Evolutionary conservation across 1,284 basidiomycete species (phyloP).

Genomic region (Agaricales sp.): DNA sequence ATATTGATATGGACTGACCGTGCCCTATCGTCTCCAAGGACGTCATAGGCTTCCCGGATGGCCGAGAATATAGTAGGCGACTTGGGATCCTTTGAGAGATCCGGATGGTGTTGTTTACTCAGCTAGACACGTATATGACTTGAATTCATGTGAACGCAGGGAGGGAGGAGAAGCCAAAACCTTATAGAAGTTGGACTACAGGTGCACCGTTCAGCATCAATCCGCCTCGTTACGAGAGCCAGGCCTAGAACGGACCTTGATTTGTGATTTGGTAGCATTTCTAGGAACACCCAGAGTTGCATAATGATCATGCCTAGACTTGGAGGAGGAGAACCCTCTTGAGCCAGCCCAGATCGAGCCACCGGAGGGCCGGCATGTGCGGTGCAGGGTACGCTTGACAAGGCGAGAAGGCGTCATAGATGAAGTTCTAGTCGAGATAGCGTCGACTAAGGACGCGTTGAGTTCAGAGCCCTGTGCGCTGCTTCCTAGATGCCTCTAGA

Average conservation of each 20-base stretch:
- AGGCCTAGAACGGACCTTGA: background rate
- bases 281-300: background rate
- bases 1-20: background rate
- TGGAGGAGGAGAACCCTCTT: background rate
- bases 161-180: background rate
- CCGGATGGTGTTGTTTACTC: background rate
- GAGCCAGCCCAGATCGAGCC: background rate
- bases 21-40: background rate
- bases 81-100: background rate
- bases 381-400: too few species aligned
- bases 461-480: too few species aligned
- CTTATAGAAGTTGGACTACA: constrained; percentile 1
- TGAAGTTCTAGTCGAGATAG: too few species aligned
- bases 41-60: background rate
- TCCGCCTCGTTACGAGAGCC: background rate
- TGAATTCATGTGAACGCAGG: background rate
- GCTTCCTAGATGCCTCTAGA: too few species aligned
- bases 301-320: background rate
- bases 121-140: background rate
- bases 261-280: background rate
- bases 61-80: background rate
- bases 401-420: too few species aligned
- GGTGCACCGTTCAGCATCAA: background rate
- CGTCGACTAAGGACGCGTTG: too few species aligned
- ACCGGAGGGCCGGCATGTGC: too few species aligned